phyloP scores from a whole-genome alignment of 1,139 yeast species.

The Suhomyces choctaworum region DNA sequence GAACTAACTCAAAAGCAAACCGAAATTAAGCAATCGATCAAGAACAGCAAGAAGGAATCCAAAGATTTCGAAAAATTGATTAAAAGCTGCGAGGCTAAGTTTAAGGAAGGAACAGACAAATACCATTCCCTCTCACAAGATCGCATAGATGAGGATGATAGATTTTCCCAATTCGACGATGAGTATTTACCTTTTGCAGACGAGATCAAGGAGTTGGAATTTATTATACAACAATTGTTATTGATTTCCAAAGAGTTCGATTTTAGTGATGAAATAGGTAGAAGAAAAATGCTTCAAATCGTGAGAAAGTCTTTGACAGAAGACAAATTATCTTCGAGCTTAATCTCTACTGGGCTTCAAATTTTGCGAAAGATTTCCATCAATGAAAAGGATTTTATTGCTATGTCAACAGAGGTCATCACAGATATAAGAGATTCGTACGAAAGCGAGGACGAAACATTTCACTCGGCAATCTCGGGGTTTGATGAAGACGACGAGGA shows the following conservation, averaged over 20 bases:
- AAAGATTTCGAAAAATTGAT: constrained; percentile 27
- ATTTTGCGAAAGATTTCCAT: constrained; percentile 72
- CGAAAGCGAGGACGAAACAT: constrained; percentile 45
- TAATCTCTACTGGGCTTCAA: constrained; percentile 59
- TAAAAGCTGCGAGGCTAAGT: constrained; percentile 16
- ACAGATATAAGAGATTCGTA: constrained; percentile 80
- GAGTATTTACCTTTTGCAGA: constrained; percentile 31
- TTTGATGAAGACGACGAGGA: constrained; percentile 37
- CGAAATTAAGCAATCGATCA: constrained; percentile 14
- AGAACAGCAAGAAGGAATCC: constrained; percentile 14
- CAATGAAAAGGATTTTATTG: constrained; percentile 79
- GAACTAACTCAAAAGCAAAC: constrained; percentile 15
- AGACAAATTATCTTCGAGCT: constrained; percentile 53
- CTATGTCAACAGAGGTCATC: constrained; percentile 82
- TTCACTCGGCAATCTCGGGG: constrained; percentile 56
- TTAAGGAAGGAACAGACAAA: constrained; percentile 22
- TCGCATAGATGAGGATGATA: constrained; percentile 19
- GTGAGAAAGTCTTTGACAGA: constrained; percentile 62
- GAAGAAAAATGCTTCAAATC: constrained; percentile 75
- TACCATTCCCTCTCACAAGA: constrained; percentile 16
- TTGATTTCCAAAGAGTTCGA: constrained; percentile 72
- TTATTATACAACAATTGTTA: constrained; percentile 72
- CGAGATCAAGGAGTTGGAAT: constrained; percentile 61
- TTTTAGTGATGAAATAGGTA: constrained; percentile 88
- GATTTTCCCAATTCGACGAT: constrained; percentile 19